phyloP scores from a whole-genome alignment of 306 rosid genomes.

The Acacia crassicarpa region DNA sequence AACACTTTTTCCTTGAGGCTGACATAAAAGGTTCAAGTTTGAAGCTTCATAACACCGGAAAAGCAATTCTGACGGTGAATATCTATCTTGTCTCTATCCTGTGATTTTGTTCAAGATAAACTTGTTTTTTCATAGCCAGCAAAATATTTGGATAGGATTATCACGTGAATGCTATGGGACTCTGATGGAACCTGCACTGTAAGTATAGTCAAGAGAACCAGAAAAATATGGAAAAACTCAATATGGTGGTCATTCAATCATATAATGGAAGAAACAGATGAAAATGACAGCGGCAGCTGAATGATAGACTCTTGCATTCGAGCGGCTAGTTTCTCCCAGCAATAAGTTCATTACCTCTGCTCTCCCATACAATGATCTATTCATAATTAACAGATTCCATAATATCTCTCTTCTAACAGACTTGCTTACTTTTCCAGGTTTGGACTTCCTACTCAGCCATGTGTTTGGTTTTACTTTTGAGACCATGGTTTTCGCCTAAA shows the following conservation, averaged over 20 bases:
- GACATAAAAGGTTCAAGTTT: constrained; percentile 85
- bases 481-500: too few species aligned
- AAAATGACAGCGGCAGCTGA: background rate
- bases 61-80: constrained; percentile 80
- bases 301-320: background rate
- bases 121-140: background rate
- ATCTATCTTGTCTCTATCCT: constrained; percentile 11
- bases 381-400: background rate
- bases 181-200: background rate
- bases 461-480: too few species aligned
- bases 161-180: background rate
- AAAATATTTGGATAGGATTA: background rate
- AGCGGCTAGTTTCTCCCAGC: background rate
- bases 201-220: background rate
- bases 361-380: background rate
- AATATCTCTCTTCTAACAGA: background rate
- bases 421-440: too few species aligned
- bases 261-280: background rate
- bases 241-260: background rate
- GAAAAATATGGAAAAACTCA: background rate
- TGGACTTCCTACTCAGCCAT: too few species aligned
- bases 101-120: constrained; percentile 12
- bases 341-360: background rate
- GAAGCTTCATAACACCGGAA: constrained; percentile 90
- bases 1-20: constrained; percentile 72